Conservation (phyloP, 768 basidiomycete species). For the Daedaleopsis sinensis region DNA sequence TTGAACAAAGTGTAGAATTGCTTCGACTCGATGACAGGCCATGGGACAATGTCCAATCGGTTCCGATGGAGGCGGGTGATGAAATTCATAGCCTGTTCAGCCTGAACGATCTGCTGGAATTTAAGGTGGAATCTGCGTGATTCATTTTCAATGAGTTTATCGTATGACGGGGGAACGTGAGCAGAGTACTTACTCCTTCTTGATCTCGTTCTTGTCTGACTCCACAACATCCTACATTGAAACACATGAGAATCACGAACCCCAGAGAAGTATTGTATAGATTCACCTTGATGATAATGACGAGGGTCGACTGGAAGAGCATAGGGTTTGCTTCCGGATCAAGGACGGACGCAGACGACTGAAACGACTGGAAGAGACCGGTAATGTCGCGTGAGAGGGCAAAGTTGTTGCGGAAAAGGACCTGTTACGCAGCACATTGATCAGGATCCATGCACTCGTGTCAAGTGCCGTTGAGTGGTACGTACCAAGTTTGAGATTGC, state of each 20-base stretch:
- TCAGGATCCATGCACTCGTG: no score
- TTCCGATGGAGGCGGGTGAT: slow-evolving; percentile 62
- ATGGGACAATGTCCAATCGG: slow-evolving; percentile 58
- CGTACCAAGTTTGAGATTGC: slow-evolving; percentile 65
- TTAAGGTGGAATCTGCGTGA: slow-evolving; percentile 61
- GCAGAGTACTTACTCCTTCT: slow-evolving; percentile 50
- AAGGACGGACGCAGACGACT: slow-evolving; percentile 57
- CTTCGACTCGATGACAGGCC: slow-evolving; percentile 67
- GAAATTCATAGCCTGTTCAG: slow-evolving; percentile 64
- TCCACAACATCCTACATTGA: slow-evolving; percentile 59
- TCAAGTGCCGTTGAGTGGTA: no score
- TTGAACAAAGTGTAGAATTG: slow-evolving; percentile 63
- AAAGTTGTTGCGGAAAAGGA: slow-evolving; percentile 68
- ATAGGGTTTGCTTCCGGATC: slow-evolving; percentile 61
- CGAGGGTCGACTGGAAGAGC: slow-evolving; percentile 59
- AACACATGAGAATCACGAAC: background rate
- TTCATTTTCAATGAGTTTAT: background rate
- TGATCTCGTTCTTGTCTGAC: slow-evolving; percentile 60
- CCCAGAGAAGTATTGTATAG: background rate
- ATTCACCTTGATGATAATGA: slow-evolving; percentile 67
- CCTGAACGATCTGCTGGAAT: slow-evolving; percentile 62
- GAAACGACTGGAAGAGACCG: slow-evolving; percentile 64
- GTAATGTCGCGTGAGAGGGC: slow-evolving; percentile 61
- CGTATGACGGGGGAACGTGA: background rate
- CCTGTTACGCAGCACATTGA: slow-evolving; percentile 45